Percentiles rank a stretch among this genome's conserved stretches.
These are phyloP conservation scores for Cinnamomum micranthum DNA, from an alignment of 164 flowering plant genomes.

Conservation along the genomic window DNA sequence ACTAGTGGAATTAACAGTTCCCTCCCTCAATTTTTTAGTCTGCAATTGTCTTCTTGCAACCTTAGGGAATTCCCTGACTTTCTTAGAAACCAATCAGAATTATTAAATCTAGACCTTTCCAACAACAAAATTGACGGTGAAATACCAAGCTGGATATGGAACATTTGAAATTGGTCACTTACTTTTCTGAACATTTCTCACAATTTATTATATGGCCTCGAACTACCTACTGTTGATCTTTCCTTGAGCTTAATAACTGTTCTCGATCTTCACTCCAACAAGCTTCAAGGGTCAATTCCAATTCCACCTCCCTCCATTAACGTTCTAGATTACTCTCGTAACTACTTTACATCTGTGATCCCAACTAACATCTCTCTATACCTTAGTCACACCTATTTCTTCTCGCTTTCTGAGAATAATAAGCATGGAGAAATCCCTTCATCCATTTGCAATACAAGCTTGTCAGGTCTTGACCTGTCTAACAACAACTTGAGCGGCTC, in stretches of 20 bases:
- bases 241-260: neutral
- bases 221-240: slow-evolving; percentile 6
- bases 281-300: slow-evolving; percentile 32
- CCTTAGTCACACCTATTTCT: slow-evolving; percentile 15
- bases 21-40: neutral
- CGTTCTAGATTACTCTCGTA: slow-evolving; percentile 44
- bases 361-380: slow-evolving; percentile 21
- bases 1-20: neutral
- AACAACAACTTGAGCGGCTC: slow-evolving; percentile 34
- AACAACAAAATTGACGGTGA: slow-evolving; percentile 28
- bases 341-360: slow-evolving; percentile 28
- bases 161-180: slow-evolving; percentile 10
- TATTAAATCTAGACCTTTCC: slow-evolving; percentile 5
- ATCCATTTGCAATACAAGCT: slow-evolving; percentile 41
- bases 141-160: slow-evolving; percentile 43
- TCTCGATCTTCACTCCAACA: slow-evolving; percentile 42
- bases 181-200: slow-evolving; percentile 32
- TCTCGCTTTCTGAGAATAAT: slow-evolving; percentile 30
- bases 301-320: slow-evolving; percentile 14
- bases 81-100: neutral
- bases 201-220: slow-evolving; percentile 25
- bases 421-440: neutral
- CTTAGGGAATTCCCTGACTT: neutral
- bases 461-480: slow-evolving; percentile 49
- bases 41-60: neutral